These are phyloP conservation scores for Leccinum fuscescens DNA, from an alignment of 1,284 basidiomycete species.

Conservation along the genomic window DNA sequence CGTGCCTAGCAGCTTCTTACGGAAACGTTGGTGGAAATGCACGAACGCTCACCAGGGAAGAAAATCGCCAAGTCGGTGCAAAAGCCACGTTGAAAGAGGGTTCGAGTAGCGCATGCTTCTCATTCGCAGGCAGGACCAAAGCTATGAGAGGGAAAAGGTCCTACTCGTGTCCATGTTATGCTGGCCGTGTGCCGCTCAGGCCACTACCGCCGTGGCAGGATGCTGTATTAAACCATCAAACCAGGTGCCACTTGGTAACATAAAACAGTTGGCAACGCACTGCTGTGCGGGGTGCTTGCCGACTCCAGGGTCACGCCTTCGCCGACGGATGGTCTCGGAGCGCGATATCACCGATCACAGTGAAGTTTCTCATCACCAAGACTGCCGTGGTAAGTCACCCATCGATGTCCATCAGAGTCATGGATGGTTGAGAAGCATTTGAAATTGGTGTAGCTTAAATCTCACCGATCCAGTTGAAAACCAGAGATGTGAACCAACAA, in stretches of 20 bases:
- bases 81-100: not conserved
- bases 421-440: slow-evolving; percentile 40
- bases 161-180: not conserved
- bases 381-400: not conserved
- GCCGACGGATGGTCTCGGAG: not conserved
- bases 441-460: slow-evolving; percentile 67
- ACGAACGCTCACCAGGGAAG: not conserved
- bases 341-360: not conserved
- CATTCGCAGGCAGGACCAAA: not conserved
- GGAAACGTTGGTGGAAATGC: not conserved
- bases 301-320: slow-evolving; percentile 2
- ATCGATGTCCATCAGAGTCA: not conserved
- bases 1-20: not conserved
- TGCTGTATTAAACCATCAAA: not conserved
- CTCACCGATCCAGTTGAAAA: slow-evolving; percentile 74
- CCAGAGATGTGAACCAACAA: not conserved
- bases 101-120: not conserved
- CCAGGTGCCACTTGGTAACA: not conserved
- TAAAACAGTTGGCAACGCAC: not conserved
- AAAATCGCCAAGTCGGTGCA: not conserved
- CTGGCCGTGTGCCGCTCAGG: not conserved
- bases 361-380: not conserved
- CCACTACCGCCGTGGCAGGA: not conserved
- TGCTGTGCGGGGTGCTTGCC: not conserved
- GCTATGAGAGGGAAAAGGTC: not conserved